Percentiles rank a stretch among this genome's conserved stretches.
Evolutionary conservation across 2,329 filamentous ascomycete genomes (phyloP).

Genomic region (Thelonectria rubi): DNA sequence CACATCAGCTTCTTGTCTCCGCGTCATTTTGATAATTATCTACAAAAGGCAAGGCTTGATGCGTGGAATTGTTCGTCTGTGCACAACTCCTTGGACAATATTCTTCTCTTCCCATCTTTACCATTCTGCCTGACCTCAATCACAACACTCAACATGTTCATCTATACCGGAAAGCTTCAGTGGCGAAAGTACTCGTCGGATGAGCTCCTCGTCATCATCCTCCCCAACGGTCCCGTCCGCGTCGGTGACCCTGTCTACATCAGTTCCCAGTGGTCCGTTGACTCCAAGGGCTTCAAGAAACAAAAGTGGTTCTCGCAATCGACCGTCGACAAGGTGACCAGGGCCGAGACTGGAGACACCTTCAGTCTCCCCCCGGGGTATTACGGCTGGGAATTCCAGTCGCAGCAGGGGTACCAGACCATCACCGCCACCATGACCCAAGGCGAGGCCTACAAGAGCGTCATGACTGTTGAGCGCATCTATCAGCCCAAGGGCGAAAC

Average conservation of each 20-base stretch:
- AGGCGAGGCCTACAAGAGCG: background rate
- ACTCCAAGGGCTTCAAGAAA: constrained; percentile 27
- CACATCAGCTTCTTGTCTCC: too few relatives aligned
- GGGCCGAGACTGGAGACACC: too few relatives aligned
- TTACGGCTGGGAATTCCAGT: constrained; percentile 26
- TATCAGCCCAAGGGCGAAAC: constrained; percentile 27
- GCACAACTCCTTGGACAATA: too few relatives aligned
- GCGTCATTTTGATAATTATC: too few relatives aligned
- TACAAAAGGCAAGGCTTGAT: too few relatives aligned
- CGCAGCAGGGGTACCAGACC: constrained; percentile 4
- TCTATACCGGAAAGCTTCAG: background rate
- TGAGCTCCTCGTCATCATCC: background rate
- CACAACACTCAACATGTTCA: background rate
- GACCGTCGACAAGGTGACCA: constrained; percentile 15
- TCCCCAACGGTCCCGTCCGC: background rate
- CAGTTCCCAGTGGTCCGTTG: constrained; percentile 34
- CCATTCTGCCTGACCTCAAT: too few relatives aligned
- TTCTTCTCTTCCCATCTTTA: too few relatives aligned
- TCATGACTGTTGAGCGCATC: constrained; percentile 16
- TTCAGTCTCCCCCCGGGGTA: background rate
- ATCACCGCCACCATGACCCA: too few relatives aligned
- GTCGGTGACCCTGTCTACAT: constrained; percentile 16
- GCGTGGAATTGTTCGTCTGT: too few relatives aligned
- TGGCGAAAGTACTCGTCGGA: background rate
- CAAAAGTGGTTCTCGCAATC: constrained; percentile 27